A percentile compares a stretch with the other conserved stretches of the same genome.
Evolutionary conservation across 2,329 filamentous ascomycete species (phyloP).

Genomic region (Hypomyces rosellus): DNA sequence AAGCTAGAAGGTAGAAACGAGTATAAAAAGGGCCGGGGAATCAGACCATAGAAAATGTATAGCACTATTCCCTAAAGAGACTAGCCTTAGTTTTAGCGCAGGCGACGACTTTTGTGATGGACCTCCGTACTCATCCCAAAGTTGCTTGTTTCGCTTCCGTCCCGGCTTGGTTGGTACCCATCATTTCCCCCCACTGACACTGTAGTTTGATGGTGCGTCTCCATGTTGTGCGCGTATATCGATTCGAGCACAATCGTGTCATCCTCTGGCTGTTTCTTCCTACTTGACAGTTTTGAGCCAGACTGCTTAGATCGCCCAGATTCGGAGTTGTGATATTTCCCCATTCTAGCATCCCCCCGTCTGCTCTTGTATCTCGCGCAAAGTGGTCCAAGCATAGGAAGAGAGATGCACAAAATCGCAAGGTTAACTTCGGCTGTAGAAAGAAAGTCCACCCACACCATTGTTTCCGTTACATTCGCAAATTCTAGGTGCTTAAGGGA

Average conservation of each 20-base stretch:
- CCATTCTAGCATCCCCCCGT: neutral
- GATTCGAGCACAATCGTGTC: conserved; percentile 5
- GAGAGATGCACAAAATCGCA: conserved; percentile 18
- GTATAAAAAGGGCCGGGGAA: too few relatives aligned
- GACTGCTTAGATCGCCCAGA: neutral
- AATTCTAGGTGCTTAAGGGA: conserved; percentile 17
- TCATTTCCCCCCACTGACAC: neutral
- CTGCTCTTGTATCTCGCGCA: neutral
- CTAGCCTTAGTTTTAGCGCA: too few relatives aligned
- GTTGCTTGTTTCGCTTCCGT: conserved; percentile 1
- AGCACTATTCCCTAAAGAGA: too few relatives aligned
- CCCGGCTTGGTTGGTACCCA: neutral
- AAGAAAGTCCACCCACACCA: conserved; percentile 20
- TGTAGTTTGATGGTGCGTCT: neutral
- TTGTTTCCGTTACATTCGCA: conserved; percentile 19
- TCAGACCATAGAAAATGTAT: too few relatives aligned
- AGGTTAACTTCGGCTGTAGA: conserved; percentile 16
- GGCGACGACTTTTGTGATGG: too few relatives aligned
- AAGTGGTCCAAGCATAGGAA: conserved; percentile 19
- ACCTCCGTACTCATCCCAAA: neutral
- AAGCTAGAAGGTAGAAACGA: too few relatives aligned
- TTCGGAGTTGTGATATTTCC: neutral
- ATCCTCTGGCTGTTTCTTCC: neutral
- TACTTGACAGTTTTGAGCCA: conserved; percentile 2
- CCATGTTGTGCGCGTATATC: conserved; percentile 1